A percentile compares a stretch with the other conserved stretches of the same genome.
Conservation (phyloP, 306 rosid genomes). For the Datisca glomerata region DNA sequence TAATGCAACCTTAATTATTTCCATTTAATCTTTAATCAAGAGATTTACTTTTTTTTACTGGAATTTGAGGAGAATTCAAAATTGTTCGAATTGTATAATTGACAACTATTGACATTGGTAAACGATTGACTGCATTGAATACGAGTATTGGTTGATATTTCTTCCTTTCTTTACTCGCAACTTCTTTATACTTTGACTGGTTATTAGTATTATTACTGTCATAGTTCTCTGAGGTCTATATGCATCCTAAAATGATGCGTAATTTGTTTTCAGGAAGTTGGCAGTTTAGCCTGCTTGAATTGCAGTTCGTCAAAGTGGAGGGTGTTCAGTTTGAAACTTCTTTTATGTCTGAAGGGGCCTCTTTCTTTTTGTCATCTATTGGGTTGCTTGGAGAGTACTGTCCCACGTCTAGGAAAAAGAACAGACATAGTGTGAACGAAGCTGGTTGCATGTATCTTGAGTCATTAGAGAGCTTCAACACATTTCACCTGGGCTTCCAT, state of each 20-base stretch:
- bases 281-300: conserved; percentile 25
- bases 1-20: too few relatives aligned
- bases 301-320: conserved; percentile 38
- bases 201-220: not conserved
- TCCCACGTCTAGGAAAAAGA: conserved; percentile 57
- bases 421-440: conserved; percentile 13
- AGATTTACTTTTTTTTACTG: too few relatives aligned
- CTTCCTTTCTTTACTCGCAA: not conserved
- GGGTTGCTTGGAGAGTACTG: conserved; percentile 61
- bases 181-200: not conserved
- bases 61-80: too few relatives aligned
- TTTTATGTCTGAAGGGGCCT: conserved; percentile 66
- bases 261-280: conserved; percentile 23
- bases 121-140: not conserved
- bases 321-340: conserved; percentile 34
- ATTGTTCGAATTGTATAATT: too few relatives aligned
- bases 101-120: not conserved
- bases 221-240: not conserved
- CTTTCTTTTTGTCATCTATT: conserved; percentile 42
- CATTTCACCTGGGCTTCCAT: conserved; percentile 15
- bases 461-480: conserved; percentile 14
- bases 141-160: not conserved
- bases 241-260: not conserved
- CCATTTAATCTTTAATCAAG: too few relatives aligned
- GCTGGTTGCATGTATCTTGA: conserved; percentile 35